Conservation (phyloP, 306 rosid species). For the Lathyrus oleraceus region DNA sequence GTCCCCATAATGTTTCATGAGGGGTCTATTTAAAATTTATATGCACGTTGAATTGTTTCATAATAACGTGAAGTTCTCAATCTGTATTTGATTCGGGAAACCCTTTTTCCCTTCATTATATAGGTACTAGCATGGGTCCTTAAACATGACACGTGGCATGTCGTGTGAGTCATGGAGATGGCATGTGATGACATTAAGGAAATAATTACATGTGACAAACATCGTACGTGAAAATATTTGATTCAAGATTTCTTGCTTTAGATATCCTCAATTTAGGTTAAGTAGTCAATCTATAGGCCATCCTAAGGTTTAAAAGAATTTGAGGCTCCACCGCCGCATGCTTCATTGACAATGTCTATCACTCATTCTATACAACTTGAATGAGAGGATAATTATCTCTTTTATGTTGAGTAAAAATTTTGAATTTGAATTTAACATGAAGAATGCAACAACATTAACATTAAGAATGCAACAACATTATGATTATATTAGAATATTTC, state of each 20-base stretch:
- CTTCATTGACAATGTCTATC: too few species aligned
- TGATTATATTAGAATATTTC: too few species aligned
- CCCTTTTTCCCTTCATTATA: slow-evolving; percentile 31
- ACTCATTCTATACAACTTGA: too few species aligned
- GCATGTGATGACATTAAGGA: slow-evolving; percentile 65
- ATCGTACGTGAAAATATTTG: background rate
- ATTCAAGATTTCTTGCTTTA: background rate
- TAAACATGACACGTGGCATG: slow-evolving; percentile 66
- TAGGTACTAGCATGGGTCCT: slow-evolving; percentile 25
- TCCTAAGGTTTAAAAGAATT: background rate
- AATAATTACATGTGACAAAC: background rate
- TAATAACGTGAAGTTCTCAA: slow-evolving; percentile 51
- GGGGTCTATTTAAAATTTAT: slow-evolving; percentile 40
- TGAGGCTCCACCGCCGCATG: too few species aligned
- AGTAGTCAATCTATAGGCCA: background rate
- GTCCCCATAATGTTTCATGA: slow-evolving; percentile 38
- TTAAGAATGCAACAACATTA: too few species aligned
- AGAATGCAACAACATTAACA: too few species aligned
- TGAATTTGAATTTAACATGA: too few species aligned
- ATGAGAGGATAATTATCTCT: too few species aligned
- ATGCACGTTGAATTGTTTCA: slow-evolving; percentile 70
- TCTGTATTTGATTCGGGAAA: slow-evolving; percentile 47
- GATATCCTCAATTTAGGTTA: background rate
- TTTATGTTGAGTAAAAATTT: too few species aligned
- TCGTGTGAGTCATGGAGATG: slow-evolving; percentile 54